These are phyloP conservation scores for Pseudomonodictys pantanalensis DNA, from an alignment of 495 filamentous ascomycete species.

Conservation along the genomic window DNA sequence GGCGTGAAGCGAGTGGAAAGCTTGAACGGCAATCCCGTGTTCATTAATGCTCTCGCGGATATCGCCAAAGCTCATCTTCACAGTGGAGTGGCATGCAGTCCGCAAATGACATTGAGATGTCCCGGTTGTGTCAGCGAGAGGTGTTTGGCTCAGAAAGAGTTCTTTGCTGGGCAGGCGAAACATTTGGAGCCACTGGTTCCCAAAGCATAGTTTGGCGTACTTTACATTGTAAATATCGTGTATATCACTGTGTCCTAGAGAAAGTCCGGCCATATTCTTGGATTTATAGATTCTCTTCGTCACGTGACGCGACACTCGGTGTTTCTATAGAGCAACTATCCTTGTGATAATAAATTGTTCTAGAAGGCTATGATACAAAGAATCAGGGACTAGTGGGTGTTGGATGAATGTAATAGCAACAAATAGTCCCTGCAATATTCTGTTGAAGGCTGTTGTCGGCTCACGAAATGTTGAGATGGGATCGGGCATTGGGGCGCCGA, in stretches of 20 bases:
- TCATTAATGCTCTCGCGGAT: conserved; percentile 86
- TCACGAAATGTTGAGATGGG: neutral
- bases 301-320: no score
- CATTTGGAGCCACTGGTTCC: conserved; percentile 6
- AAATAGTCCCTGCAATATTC: no score
- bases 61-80: conserved; percentile 77
- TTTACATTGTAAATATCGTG: no score
- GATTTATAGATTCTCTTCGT: no score
- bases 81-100: conserved; percentile 64
- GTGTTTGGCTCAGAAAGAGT: conserved; percentile 87
- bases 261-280: no score
- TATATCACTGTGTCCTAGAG: no score
- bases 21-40: conserved; percentile 85
- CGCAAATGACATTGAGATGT: conserved; percentile 88
- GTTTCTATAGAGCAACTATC: no score
- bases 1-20: conserved; percentile 90
- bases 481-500: conserved; percentile 10
- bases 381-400: no score
- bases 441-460: no score
- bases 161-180: conserved; percentile 55
- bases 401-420: no score
- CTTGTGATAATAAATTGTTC: no score
- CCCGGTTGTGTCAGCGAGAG: conserved; percentile 89
- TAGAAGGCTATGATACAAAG: no score
- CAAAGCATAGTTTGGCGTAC: neutral